Evolutionary conservation across 805 yeast genomes (phyloP), one percentile per base, ranked within the genome.

Genomic region (Blastobotrys terrestris): DNA sequence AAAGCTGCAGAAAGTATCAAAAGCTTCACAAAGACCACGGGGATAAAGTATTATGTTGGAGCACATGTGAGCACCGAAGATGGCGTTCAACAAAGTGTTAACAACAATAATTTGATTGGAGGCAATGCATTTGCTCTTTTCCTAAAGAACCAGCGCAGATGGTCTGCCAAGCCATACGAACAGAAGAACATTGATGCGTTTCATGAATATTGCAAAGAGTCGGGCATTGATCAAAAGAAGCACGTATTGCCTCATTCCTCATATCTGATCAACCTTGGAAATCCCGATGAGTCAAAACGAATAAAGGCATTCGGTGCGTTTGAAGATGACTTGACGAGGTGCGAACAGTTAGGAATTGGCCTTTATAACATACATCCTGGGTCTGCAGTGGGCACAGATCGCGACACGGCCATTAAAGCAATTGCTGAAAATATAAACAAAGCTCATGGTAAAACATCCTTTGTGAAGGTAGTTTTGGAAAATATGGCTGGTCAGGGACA

Each of bases 401-500:
- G 84, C 62, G 64, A 68, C 3, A 78, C 73, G 16, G 89, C 95
- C 1, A 69, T 91, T 40, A 70, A 69, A 50, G 79, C 82, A 53
- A 72, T 94, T 58, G 98, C 98, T 0, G 73, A 75, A 20, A 85
- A 85, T 59, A 83, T 94, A 57, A 92, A 94, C 67, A 75, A 71
- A 46, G 97, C 96, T 3, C 84, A 87, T 48, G 68, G 69, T 21
- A 81, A 80, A 53, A 94, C 99, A 0, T 61, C 71, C 4, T 84
- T 81, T 64, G 98, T 94, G 31, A 91, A 85, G 63, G 83, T 94
- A 44, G 95, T 94, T 11, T 76, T 94, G 54, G 99, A 94, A 64
- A 94, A 92, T 64, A 94, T 94, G 99, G 97, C 99, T 1, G 99
- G 99, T 7, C 95, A 89, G 60, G 97, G 96, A 2, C 85, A 87